Conservation (phyloP, 176 grass and related monocot species). For the Paspalum vaginatum region DNA sequence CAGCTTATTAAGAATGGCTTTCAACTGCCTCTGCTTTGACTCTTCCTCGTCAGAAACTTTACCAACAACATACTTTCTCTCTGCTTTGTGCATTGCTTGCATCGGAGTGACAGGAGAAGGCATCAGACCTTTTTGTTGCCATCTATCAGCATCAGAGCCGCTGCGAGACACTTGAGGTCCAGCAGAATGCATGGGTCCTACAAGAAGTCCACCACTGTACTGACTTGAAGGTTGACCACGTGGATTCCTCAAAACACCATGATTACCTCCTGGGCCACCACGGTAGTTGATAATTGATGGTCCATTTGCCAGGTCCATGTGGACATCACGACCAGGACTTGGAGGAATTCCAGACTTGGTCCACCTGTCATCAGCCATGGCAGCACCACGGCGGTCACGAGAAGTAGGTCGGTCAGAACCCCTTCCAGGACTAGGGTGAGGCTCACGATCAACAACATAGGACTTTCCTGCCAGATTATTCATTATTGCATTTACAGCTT, state of each 20-base stretch:
- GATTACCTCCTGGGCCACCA: constrained; percentile 57
- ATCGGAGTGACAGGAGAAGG: constrained; percentile 77
- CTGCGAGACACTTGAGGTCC: constrained; percentile 52
- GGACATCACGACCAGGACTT: constrained; percentile 64
- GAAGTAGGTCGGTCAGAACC: constrained; percentile 63
- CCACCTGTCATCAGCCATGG: constrained; percentile 79
- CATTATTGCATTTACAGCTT: constrained; percentile 49
- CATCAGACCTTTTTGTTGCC: constrained; percentile 83
- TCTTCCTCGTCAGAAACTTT: constrained; percentile 79
- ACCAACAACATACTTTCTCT: constrained; percentile 73
- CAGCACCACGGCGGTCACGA: constrained; percentile 54
- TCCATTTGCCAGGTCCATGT: constrained; percentile 52
- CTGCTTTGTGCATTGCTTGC: constrained; percentile 88
- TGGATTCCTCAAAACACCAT: constrained; percentile 74
- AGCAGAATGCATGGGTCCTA: constrained; percentile 52
- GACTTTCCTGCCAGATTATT: constrained; percentile 56
- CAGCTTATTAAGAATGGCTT: constrained; percentile 90
- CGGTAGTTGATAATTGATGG: constrained; percentile 56
- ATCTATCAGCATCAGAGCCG: constrained; percentile 84
- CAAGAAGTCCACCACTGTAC: constrained; percentile 57
- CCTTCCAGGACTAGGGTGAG: constrained; percentile 66
- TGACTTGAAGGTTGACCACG: constrained; percentile 56
- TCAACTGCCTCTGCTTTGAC: constrained; percentile 74
- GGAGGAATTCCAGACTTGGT: constrained; percentile 52
- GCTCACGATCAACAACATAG: constrained; percentile 63